phyloP scores from a whole-genome alignment of 768 basidiomycete species.

The Lenzites betulinus region DNA sequence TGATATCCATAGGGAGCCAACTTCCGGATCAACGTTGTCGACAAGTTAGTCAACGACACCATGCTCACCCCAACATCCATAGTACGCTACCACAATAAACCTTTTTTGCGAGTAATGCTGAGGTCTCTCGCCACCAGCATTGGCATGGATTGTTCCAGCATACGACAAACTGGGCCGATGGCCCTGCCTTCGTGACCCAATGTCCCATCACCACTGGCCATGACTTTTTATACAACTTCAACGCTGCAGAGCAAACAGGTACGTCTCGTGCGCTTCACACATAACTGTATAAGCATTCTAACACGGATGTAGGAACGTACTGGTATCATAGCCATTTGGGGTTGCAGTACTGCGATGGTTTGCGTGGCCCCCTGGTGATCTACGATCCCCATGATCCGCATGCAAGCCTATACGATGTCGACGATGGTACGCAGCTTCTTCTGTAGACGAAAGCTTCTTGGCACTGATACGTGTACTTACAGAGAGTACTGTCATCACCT shows the following conservation, averaged over 20 bases:
- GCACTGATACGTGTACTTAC: neutral
- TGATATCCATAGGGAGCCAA: conserved; percentile 28
- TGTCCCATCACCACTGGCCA: conserved; percentile 37
- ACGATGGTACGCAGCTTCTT: conserved; percentile 26
- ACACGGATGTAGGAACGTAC: conserved; percentile 26
- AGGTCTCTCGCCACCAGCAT: conserved; percentile 36
- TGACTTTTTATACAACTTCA: conserved; percentile 43
- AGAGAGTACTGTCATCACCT: conserved; percentile 50
- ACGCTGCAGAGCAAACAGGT: conserved; percentile 29
- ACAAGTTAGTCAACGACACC: conserved; percentile 33
- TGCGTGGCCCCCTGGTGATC: conserved; percentile 41
- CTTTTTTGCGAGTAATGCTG: conserved; percentile 38
- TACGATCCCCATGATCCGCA: conserved; percentile 37
- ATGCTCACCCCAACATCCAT: conserved; percentile 40
- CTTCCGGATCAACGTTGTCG: conserved; percentile 41
- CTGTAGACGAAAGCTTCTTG: neutral
- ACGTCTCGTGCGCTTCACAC: neutral
- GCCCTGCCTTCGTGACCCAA: conserved; percentile 46
- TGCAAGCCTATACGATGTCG: conserved; percentile 32
- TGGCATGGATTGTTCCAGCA: conserved; percentile 54
- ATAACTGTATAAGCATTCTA: neutral
- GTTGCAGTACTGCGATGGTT: conserved; percentile 46
- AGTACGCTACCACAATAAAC: conserved; percentile 27
- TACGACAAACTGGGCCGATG: conserved; percentile 46
- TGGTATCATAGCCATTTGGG: conserved; percentile 48